Base-by-base conservation (phyloP, 495 filamentous ascomycete genomes). In the Talaromyces borbonicus region DNA sequence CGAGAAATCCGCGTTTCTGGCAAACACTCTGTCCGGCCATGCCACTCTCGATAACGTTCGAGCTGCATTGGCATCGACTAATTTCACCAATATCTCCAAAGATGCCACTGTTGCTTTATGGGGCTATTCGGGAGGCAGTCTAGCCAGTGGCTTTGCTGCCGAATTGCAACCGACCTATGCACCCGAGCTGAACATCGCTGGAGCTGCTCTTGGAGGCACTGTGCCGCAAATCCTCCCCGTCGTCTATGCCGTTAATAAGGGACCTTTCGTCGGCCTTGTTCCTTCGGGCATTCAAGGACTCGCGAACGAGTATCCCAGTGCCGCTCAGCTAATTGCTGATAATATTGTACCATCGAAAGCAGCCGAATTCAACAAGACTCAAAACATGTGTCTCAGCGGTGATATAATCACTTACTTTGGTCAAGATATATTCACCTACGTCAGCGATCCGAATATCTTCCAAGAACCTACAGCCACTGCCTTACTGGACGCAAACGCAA, bases 41-140 rank as follows among this genome's bases (percentile, higher is more conserved):
- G 64, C 69, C 5, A 66, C 63, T 9, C 56, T 78, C 5, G 73
- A 78, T 47, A 63, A 58, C 18, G 46, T 72, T 14, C 65, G 69
- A 18, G 71, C 72, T 0, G 61, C 65, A 5, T 35, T 72, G 2
- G 53, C 56, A 8, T 52, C 58, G 0, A 43, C 52, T 5, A 9
- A 33, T 7, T 40, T 55, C 46, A 54, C 51, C 4, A 24, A 48
- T 22, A 42, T 56, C 25, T 49, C 53, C 1, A 35, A 48, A 3
- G 26, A 56, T 22, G 49, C 61, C 5, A 52, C 52, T 8, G 41
- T 52, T 36, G 55, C 61, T 1, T 49, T 77, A 50, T 77, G 70
- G 70, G 74, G 73, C 15, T 78, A 77, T 51, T 72, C 68, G 8
- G 74, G 75, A 7, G 75, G 73, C 29, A 58, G 60, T 8, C 49